Percentiles rank a stretch among this genome's conserved stretches.
phyloP scores from a whole-genome alignment of 139 green algal species.

The Chlamydomonas incerta region DNA sequence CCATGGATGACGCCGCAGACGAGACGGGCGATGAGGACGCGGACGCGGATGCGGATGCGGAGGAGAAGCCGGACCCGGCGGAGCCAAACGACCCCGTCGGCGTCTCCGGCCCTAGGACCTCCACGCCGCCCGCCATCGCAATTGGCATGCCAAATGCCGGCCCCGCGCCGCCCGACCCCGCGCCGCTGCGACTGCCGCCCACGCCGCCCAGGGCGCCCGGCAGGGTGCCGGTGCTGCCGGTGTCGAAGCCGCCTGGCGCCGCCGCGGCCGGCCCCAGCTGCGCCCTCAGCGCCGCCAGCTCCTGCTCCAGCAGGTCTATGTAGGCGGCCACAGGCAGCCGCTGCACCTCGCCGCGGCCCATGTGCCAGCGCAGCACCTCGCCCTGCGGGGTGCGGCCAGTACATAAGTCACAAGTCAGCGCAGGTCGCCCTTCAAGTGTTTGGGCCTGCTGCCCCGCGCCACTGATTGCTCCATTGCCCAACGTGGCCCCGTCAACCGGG shows the following conservation, averaged over 20 bases:
- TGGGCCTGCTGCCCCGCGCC: no score
- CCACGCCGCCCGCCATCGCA: slow-evolving; percentile 16
- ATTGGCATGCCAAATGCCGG: not conserved
- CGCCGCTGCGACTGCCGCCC: not conserved
- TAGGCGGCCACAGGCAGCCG: slow-evolving; percentile 77
- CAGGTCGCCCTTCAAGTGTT: no score
- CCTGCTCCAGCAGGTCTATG: slow-evolving; percentile 83
- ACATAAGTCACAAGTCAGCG: not conserved
- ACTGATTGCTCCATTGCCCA: no score
- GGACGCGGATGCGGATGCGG: no score
- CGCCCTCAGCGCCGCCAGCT: slow-evolving; percentile 64
- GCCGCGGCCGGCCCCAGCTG: slow-evolving; percentile 40
- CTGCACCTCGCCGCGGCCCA: slow-evolving; percentile 68
- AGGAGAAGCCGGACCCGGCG: not conserved
- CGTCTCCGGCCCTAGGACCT: slow-evolving; percentile 20
- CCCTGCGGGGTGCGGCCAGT: slow-evolving; percentile 45
- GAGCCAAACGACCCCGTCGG: no score
- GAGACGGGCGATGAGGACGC: not conserved
- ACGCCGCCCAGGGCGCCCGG: no score
- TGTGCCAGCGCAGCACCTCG: slow-evolving; percentile 89
- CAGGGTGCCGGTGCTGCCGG: no score
- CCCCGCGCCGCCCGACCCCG: no score
- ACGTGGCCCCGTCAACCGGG: no score
- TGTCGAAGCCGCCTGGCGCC: no score
- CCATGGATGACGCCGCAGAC: no score